phyloP scores from a whole-genome alignment of 139 green algal species.

The Chlorella vulgaris region DNA sequence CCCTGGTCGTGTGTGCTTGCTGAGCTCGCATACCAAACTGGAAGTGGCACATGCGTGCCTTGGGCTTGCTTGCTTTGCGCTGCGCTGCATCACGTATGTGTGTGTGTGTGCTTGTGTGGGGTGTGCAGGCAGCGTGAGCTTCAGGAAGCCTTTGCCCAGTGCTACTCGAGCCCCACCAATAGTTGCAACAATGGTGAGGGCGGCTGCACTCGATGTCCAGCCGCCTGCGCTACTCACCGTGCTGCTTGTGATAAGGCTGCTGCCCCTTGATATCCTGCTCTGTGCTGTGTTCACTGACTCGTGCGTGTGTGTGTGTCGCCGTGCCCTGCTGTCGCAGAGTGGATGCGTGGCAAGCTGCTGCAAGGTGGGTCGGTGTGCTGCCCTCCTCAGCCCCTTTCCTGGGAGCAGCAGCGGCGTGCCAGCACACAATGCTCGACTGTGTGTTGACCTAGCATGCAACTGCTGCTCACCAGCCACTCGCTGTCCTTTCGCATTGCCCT shows the following conservation, averaged over 20 bases:
- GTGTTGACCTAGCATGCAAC: too few species aligned
- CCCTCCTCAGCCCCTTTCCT: too few species aligned
- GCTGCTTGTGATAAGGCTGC: too few species aligned
- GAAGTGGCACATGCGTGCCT: background rate
- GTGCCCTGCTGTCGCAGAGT: background rate
- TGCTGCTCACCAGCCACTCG: background rate
- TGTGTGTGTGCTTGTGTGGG: background rate
- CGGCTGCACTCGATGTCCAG: too few species aligned
- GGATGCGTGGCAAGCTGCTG: conserved; percentile 32
- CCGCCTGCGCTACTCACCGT: too few species aligned
- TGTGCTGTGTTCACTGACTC: too few species aligned
- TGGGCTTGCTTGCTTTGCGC: background rate
- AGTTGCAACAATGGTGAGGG: conserved; percentile 30
- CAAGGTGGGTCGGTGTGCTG: background rate
- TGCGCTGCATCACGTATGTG: background rate
- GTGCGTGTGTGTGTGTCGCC: background rate
- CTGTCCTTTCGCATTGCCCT: background rate
- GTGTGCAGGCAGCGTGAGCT: conserved; percentile 26
- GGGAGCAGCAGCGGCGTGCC: too few species aligned
- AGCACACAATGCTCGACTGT: too few species aligned
- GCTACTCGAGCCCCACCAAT: conserved; percentile 4
- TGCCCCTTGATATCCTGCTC: too few species aligned
- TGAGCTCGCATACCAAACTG: too few species aligned
- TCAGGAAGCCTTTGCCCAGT: conserved; percentile 6
- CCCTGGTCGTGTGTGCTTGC: too few species aligned